These are phyloP conservation scores for Medicago lupulina DNA, from an alignment of 306 rosid genomes.

Conservation along the genomic window DNA sequence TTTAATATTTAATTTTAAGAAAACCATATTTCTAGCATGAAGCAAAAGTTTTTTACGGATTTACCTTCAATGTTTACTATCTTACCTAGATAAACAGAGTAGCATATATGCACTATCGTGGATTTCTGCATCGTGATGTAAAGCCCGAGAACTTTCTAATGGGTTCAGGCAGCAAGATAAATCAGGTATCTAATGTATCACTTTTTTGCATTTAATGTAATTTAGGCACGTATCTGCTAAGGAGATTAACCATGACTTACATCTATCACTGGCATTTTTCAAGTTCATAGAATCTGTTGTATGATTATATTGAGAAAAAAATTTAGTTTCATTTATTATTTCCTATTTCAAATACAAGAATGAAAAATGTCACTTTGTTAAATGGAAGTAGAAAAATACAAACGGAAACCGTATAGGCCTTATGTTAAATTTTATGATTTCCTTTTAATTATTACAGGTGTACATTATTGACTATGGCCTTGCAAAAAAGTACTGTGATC, in stretches of 20 bases:
- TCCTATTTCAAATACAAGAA: no score
- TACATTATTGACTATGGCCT: constrained; percentile 97
- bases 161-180: constrained; percentile 86
- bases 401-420: no score
- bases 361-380: no score
- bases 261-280: neutral
- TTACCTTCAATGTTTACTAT: constrained; percentile 10
- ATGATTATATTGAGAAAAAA: no score
- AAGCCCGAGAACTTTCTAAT: constrained; percentile 90
- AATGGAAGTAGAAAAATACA: no score
- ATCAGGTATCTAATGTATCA: constrained; percentile 67
- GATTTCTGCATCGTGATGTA: constrained; percentile 91
- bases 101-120: constrained; percentile 84
- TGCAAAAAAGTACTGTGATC: constrained; percentile 85
- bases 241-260: neutral
- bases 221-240: constrained; percentile 1
- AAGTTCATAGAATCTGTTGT: no score
- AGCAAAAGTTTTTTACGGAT: constrained; percentile 32
- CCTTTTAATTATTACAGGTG: constrained; percentile 58
- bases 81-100: constrained; percentile 73
- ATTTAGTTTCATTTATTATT: no score
- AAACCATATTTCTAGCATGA: constrained; percentile 4
- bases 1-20: constrained; percentile 12
- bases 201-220: constrained; percentile 16
- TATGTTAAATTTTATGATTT: constrained; percentile 25